Evolutionary conservation across 2,329 filamentous ascomycete genomes (phyloP).

Genomic region (Aspergillus nomiae): DNA sequence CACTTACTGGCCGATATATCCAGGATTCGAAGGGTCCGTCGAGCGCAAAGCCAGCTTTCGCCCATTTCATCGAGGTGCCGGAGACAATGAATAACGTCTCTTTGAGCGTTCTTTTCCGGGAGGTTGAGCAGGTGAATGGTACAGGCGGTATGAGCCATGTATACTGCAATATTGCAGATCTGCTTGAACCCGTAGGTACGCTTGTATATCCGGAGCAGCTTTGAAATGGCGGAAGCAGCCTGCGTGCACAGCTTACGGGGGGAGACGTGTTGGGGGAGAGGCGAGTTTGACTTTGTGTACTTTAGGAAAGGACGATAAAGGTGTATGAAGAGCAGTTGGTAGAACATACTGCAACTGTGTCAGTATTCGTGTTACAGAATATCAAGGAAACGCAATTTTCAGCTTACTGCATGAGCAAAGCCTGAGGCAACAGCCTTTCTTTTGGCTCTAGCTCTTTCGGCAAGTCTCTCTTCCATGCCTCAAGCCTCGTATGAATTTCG

Average conservation of each 20-base stretch:
- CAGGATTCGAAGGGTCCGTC: slow-evolving; percentile 81
- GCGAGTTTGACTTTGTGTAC: slow-evolving; percentile 78
- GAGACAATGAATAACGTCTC: slow-evolving; percentile 87
- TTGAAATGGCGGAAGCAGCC: slow-evolving; percentile 86
- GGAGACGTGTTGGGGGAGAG: slow-evolving; percentile 82
- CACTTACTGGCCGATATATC: slow-evolving; percentile 85
- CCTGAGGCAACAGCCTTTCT: slow-evolving; percentile 84
- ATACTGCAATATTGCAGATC: slow-evolving; percentile 95
- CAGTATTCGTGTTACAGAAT: slow-evolving; percentile 11
- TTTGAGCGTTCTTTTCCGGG: slow-evolving; percentile 84
- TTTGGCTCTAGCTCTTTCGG: slow-evolving; percentile 86
- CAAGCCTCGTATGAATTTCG: slow-evolving; percentile 84
- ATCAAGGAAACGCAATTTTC: not conserved
- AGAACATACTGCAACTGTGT: slow-evolving; percentile 77
- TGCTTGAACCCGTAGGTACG: slow-evolving; percentile 87
- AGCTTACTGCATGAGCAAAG: slow-evolving; percentile 81
- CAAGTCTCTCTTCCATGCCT: slow-evolving; percentile 82
- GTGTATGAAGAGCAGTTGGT: slow-evolving; percentile 92
- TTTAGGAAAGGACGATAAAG: slow-evolving; percentile 94
- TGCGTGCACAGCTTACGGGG: slow-evolving; percentile 89
- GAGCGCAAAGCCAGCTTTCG: slow-evolving; percentile 88
- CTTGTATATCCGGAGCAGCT: slow-evolving; percentile 92
- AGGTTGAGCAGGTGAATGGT: slow-evolving; percentile 93
- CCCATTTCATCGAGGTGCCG: slow-evolving; percentile 94
- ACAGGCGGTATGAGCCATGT: slow-evolving; percentile 91